A percentile compares a stretch with the other conserved stretches of the same genome.
These are phyloP conservation scores for Leptomonas pyrrhocoris DNA, from an alignment of 208 protist species.

Conservation along the genomic window DNA sequence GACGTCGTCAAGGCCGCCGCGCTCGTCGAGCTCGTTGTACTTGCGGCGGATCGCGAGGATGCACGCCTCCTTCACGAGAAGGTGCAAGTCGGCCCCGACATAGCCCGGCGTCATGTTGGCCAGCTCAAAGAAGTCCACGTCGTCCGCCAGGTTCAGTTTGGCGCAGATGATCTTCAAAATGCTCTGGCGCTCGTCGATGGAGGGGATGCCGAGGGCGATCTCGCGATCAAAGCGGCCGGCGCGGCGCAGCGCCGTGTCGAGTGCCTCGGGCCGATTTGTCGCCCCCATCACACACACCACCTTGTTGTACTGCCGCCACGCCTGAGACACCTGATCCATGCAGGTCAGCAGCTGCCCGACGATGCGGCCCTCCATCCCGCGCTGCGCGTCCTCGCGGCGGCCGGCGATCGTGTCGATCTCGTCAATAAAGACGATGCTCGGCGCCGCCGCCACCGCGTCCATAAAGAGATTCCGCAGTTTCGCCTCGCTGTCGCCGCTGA, in stretches of 20 bases:
- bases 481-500: slow-evolving; percentile 98
- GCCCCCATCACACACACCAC: slow-evolving; percentile 96
- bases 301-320: slow-evolving; percentile 87
- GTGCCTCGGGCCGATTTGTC: slow-evolving; percentile 95
- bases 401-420: slow-evolving; percentile 98
- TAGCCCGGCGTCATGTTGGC: slow-evolving; percentile 97
- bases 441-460: slow-evolving; percentile 92
- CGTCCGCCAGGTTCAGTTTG: slow-evolving; percentile 78
- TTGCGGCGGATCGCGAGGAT: slow-evolving; percentile 90
- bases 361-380: slow-evolving; percentile 99
- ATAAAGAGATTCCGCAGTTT: slow-evolving; percentile 97
- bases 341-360: slow-evolving; percentile 99
- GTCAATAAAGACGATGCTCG: slow-evolving; percentile 99
- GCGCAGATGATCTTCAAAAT: slow-evolving; percentile 89
- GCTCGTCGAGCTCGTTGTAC: slow-evolving; percentile 67
- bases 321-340: slow-evolving; percentile 95
- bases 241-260: slow-evolving; percentile 96
- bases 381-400: slow-evolving; percentile 93
- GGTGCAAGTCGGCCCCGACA: slow-evolving; percentile 97
- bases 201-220: slow-evolving; percentile 96
- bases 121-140: slow-evolving; percentile 95
- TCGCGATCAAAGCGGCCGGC: slow-evolving; percentile 98
- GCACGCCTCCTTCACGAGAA: slow-evolving; percentile 95
- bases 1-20: slow-evolving; percentile 21
- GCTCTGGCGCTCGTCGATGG: slow-evolving; percentile 86